These are phyloP conservation scores for Tetradesmus lagerheimii DNA, from an alignment of 139 green algal species.

Conservation along the genomic window DNA sequence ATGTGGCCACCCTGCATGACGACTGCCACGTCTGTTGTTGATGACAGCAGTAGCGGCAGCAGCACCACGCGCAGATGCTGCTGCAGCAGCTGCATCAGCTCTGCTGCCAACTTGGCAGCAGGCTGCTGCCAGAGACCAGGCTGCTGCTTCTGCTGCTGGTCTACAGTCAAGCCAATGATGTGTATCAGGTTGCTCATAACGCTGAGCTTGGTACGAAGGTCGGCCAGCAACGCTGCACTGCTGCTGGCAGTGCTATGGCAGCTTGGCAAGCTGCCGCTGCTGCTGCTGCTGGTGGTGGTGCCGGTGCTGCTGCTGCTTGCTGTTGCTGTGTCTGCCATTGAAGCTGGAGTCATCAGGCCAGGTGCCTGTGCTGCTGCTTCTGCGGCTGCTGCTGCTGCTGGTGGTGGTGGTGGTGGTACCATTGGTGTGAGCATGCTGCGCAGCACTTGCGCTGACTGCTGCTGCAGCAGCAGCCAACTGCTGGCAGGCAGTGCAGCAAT, in stretches of 20 bases:
- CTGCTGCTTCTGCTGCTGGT: neutral
- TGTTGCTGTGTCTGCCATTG: neutral
- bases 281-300: neutral
- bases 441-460: neutral
- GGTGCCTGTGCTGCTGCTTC: neutral
- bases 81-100: neutral
- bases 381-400: neutral
- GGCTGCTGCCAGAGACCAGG: too few relatives aligned
- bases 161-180: too few relatives aligned
- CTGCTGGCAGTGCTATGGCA: too few relatives aligned
- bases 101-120: too few relatives aligned
- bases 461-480: neutral
- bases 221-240: neutral
- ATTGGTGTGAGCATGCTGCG: neutral
- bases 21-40: neutral
- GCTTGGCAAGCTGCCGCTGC: neutral
- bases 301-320: neutral
- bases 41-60: neutral
- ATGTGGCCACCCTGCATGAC: neutral
- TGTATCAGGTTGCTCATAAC: too few relatives aligned
- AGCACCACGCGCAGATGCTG: neutral
- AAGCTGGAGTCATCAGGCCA: too few relatives aligned
- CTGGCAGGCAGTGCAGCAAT: too few relatives aligned
- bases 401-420: neutral
- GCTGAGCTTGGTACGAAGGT: too few relatives aligned